Evolutionary conservation across 1,139 yeast species (phyloP), one percentile per base, ranked within the genome.

Genomic region (Lodderomyces orthopsilosis): DNA sequence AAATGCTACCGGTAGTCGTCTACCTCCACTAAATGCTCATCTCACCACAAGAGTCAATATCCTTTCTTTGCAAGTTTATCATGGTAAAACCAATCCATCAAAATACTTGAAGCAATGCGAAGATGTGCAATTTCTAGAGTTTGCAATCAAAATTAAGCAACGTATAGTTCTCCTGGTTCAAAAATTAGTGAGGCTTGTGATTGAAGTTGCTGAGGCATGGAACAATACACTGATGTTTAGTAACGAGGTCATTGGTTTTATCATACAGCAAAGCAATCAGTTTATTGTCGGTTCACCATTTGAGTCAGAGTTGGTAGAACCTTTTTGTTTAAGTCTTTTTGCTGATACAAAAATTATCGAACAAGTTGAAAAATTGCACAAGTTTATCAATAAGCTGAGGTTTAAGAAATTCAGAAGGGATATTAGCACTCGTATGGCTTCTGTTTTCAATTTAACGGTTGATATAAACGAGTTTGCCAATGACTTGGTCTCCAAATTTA

Each of bases 261-360:
- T 37, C 5, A 24, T 37, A 21, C 33, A 37, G 13, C 30, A 37
- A 27, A 37, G 40, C 21, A 19, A 5, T n/a, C 36, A 30, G 9
- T 42, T 42, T n/a, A 18, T 38, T 18, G 21, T 38, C 15, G 45
- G 42, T 19, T 14, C 21, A 15, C 36, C 27, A 22, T 38, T 35
- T 17, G 34, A 35, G 7, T 10, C 37, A 7, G 41, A 38, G 17
- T 32, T 38, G 12, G 23, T 42, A 4, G 40, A 42, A 28, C 30
- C 36, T 5, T 42, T 19, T 38, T 38, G 37, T 14, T 7, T 23
- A 6, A 22, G 37, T 18, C 37, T 42, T n/a, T 42, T 14, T 24
- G 36, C 42, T 4, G 45, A 42, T 30, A 9, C 32, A 19, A 38
- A 42, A 19, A 30, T 42, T 9, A 35, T 38, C 22, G 33, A 42